Percentiles rank a stretch among this genome's conserved stretches.
These are phyloP conservation scores for Harringtonia lauricola DNA, from an alignment of 2,329 filamentous ascomycete genomes.

Conservation along the genomic window DNA sequence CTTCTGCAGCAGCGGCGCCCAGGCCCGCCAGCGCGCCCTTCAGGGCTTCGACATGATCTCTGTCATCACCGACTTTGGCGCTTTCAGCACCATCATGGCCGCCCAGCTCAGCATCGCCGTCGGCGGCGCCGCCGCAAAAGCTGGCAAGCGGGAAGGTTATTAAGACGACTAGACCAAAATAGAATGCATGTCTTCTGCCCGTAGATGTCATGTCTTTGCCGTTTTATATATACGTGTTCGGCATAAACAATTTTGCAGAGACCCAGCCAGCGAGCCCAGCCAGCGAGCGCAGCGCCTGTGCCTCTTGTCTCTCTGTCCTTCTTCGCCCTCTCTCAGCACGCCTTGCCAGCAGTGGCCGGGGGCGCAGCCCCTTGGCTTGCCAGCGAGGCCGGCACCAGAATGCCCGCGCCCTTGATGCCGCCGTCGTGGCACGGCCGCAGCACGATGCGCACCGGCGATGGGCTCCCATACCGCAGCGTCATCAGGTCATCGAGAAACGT, in stretches of 20 bases:
- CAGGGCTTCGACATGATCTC: conserved; percentile 30
- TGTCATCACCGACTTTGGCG: conserved; percentile 23
- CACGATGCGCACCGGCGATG: conserved; percentile 29
- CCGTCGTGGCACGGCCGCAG: conserved; percentile 49
- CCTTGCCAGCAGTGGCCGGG: background rate
- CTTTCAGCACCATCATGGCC: conserved; percentile 21
- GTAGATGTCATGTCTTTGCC: background rate
- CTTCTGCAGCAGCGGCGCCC: conserved; percentile 24
- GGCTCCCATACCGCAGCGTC: conserved; percentile 22
- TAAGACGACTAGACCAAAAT: background rate
- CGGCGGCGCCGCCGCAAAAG: conserved; percentile 8
- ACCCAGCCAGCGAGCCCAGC: too few relatives aligned
- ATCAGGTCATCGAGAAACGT: conserved; percentile 50
- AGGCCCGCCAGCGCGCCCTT: conserved; percentile 20
- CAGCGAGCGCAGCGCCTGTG: too few relatives aligned
- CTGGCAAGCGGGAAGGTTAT: conserved; percentile 5
- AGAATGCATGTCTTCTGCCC: background rate
- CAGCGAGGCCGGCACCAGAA: conserved; percentile 36
- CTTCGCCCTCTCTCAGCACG: background rate
- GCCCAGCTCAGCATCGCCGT: conserved; percentile 20
- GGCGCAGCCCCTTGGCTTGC: background rate
- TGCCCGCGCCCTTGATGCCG: conserved; percentile 50
- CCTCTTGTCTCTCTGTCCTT: background rate
- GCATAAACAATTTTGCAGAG: too few relatives aligned
- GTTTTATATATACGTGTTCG: background rate